Percentiles rank a stretch among this genome's conserved stretches.
Conservation (phyloP, 192 early-diverging fungal species). For the Rhizophagus clarus region DNA sequence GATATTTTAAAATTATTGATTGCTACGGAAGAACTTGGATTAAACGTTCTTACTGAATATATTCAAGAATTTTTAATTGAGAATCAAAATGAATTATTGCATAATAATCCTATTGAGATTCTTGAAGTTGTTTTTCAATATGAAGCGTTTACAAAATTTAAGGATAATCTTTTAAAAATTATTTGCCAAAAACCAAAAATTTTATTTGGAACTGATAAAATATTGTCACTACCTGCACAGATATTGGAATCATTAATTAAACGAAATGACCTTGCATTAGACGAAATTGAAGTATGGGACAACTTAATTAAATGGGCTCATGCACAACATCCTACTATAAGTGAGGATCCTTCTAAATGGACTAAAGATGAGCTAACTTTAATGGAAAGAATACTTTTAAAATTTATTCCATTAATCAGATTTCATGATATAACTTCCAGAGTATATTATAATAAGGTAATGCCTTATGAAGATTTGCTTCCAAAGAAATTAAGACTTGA, state of each 20-base stretch:
- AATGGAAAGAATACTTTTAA: not conserved
- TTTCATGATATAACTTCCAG: not conserved
- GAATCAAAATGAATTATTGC: too few relatives aligned
- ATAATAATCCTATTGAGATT: not conserved
- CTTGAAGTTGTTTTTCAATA: not conserved
- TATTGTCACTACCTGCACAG: not conserved
- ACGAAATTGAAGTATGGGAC: conserved; percentile 2
- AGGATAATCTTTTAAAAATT: not conserved
- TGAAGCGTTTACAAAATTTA: not conserved
- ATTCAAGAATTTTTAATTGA: conserved; percentile 4
- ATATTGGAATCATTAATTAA: not conserved
- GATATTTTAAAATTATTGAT: not conserved
- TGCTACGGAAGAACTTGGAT: not conserved
- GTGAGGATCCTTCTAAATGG: too few relatives aligned
- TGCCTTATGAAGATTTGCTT: not conserved
- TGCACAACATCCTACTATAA: not conserved
- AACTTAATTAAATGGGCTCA: not conserved
- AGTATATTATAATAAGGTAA: not conserved
- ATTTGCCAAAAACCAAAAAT: not conserved
- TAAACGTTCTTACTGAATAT: not conserved
- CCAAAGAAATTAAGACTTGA: not conserved
- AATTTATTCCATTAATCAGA: not conserved
- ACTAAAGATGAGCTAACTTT: too few relatives aligned
- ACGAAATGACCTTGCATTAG: not conserved
- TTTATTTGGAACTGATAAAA: not conserved